Base-by-base conservation (phyloP, 1,139 yeast species). In the Taiozyma onychis region DNA sequence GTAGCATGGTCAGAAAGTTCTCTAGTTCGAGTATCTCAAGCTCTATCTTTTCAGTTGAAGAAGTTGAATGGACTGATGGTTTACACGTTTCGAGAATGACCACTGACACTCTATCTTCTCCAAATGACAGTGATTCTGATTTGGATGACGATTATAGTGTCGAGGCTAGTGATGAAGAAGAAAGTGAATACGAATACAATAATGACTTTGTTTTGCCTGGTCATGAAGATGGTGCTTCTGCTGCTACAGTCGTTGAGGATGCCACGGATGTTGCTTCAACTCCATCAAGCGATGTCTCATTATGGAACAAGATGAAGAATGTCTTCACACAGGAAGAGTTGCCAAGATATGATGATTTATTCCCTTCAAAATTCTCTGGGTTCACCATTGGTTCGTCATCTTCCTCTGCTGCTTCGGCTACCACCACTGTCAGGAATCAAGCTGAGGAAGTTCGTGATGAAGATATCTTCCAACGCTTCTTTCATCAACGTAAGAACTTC, bases 291-390 rank as follows among this genome's bases (percentile, higher is more conserved):
- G 61, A 60, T 43, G 57, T 52, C 44, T 76, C 80, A 2, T 65
- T 83, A 51, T 83, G 89, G 88, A 78, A 76, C 56, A 82, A 80
- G 60, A 80, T 83, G 65, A 76, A 80, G 65, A 78, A 76, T 52
- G 87, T 81, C 6, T 78, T 83, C 60, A 62, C 56, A 11, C 75
- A 68, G 32, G 80, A 77, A 41, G 78, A 76, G 21, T 73, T 85
- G 53, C 96, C 96, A 13, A 76, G 83, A 39, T 89, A 89, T 61
- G 91, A 88, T 56, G 97, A 89, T 56, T 75, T 89, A 48, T 89
- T 83, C 74, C 97, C 97, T 24, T 44, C 53, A 4, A 54, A 44
- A 16, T 66, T 67, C 28, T 51, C 54, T 45, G 41, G 67, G 66
- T 47, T 55, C 16, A 47, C 57, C 21, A 52, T 48, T 13, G 35